Evolutionary conservation across 2,329 filamentous ascomycete genomes (phyloP).

Genomic region (Fusarium falciforme): DNA sequence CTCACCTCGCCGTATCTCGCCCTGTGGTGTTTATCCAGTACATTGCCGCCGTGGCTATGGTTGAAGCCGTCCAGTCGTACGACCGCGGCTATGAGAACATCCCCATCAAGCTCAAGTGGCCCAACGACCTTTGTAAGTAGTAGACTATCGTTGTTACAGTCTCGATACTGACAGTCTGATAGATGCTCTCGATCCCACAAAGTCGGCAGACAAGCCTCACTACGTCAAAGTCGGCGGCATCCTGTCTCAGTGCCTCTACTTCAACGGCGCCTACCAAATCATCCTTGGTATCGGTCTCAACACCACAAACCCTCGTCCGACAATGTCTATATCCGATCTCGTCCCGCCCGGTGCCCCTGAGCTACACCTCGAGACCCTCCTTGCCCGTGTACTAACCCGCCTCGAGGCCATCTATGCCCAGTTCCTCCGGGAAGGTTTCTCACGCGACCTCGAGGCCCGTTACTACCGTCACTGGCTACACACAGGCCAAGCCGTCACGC

Average conservation of each 20-base stretch:
- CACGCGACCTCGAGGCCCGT: conserved; percentile 73
- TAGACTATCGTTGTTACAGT: fast-evolving
- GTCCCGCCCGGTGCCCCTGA: conserved; percentile 63
- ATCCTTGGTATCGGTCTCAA: conserved; percentile 91
- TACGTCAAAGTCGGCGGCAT: conserved; percentile 96
- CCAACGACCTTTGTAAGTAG: conserved; percentile 86
- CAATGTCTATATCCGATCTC: conserved; percentile 85
- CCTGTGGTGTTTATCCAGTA: conserved; percentile 97
- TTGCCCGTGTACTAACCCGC: conserved; percentile 81
- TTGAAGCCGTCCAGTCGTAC: conserved; percentile 85
- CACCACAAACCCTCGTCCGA: conserved; percentile 83
- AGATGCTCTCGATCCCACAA: conserved; percentile 75
- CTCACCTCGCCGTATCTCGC: conserved; percentile 75
- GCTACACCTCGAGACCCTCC: conserved; percentile 81
- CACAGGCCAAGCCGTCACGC: conserved; percentile 74
- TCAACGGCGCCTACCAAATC: conserved; percentile 80
- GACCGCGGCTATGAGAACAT: conserved; percentile 79
- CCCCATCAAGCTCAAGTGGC: conserved; percentile 93
- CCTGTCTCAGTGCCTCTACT: conserved; percentile 88
- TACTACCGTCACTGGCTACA: conserved; percentile 93
- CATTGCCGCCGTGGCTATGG: conserved; percentile 86
- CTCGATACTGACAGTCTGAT: conserved; percentile 36
- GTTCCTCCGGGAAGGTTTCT: conserved; percentile 83
- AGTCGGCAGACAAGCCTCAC: conserved; percentile 56
- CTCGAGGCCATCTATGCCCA: conserved; percentile 82